Percentiles rank a stretch among this genome's conserved stretches.
Evolutionary conservation across 345 rosid species (phyloP).

Genomic region (Eucalyptus leucophloia): DNA sequence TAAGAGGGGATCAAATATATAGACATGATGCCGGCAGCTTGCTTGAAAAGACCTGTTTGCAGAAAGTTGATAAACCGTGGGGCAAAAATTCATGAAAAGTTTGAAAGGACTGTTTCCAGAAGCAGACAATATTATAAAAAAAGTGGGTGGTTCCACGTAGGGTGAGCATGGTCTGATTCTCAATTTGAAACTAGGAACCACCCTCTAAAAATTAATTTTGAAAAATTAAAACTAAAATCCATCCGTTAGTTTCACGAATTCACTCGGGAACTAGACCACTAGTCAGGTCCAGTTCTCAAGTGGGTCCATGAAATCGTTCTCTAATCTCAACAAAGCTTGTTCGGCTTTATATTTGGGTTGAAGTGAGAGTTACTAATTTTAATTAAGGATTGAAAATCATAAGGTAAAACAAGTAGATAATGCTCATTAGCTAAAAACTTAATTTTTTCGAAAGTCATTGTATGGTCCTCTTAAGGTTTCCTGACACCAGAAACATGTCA

Average conservation of each 20-base stretch:
- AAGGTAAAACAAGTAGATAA: too few relatives aligned
- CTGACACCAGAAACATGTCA: too few relatives aligned
- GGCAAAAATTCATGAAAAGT: not conserved
- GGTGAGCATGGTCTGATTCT: too few relatives aligned
- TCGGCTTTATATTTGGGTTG: too few relatives aligned
- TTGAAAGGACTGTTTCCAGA: not conserved
- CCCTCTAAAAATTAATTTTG: accelerated
- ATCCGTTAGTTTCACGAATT: accelerated
- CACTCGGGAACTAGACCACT: accelerated
- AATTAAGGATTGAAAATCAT: accelerated
- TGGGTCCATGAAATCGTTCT: too few relatives aligned
- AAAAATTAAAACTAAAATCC: accelerated
- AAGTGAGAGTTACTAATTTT: too few relatives aligned
- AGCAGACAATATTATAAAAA: not conserved
- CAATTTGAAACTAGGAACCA: accelerated
- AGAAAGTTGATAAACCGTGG: not conserved
- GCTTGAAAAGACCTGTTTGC: not conserved
- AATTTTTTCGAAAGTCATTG: too few relatives aligned
- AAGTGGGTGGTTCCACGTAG: not conserved
- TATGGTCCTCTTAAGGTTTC: too few relatives aligned
- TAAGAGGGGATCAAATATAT: not conserved
- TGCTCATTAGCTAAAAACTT: too few relatives aligned
- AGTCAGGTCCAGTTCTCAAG: accelerated
- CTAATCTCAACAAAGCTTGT: too few relatives aligned
- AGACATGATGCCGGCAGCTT: not conserved